phyloP scores from a whole-genome alignment of 768 basidiomycete species.

The Boletus vinaceobasis region DNA sequence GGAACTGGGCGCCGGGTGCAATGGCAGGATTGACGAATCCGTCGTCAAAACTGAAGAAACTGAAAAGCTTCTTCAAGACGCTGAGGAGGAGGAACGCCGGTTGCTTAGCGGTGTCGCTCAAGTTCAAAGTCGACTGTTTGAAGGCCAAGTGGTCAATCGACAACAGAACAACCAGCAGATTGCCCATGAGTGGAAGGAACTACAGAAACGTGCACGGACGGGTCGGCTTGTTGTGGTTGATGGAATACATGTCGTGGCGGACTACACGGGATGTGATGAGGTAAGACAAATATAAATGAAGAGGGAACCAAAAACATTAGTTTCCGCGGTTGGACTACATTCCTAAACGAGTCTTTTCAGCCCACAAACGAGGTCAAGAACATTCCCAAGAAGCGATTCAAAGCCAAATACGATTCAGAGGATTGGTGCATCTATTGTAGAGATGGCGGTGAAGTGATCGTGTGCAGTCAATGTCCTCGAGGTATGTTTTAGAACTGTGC shows the following conservation, averaged over 20 bases:
- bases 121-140: slow-evolving; percentile 57
- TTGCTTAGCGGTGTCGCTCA: slow-evolving; percentile 55
- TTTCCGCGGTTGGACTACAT: not conserved
- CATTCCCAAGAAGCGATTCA: slow-evolving; percentile 31
- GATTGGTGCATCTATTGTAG: slow-evolving; percentile 59
- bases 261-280: slow-evolving; percentile 23
- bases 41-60: slow-evolving; percentile 19
- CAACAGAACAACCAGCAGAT: slow-evolving; percentile 40
- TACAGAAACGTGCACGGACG: slow-evolving; percentile 43
- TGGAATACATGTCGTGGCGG: slow-evolving; percentile 34
- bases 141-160: slow-evolving; percentile 43
- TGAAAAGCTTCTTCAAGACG: slow-evolving; percentile 35
- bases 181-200: slow-evolving; percentile 43
- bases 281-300: slow-evolving; percentile 30
- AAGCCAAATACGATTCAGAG: slow-evolving; percentile 45
- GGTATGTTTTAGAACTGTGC: slow-evolving; percentile 33
- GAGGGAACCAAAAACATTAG: not conserved
- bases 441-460: slow-evolving; percentile 53
- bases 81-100: slow-evolving; percentile 51
- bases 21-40: not conserved
- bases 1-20: slow-evolving; percentile 28
- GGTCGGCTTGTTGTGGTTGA: slow-evolving; percentile 40
- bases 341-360: slow-evolving; percentile 14
- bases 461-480: slow-evolving; percentile 52
- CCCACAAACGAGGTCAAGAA: slow-evolving; percentile 10